phyloP scores from a whole-genome alignment of 768 basidiomycete species.

The Mrakia gelida region DNA sequence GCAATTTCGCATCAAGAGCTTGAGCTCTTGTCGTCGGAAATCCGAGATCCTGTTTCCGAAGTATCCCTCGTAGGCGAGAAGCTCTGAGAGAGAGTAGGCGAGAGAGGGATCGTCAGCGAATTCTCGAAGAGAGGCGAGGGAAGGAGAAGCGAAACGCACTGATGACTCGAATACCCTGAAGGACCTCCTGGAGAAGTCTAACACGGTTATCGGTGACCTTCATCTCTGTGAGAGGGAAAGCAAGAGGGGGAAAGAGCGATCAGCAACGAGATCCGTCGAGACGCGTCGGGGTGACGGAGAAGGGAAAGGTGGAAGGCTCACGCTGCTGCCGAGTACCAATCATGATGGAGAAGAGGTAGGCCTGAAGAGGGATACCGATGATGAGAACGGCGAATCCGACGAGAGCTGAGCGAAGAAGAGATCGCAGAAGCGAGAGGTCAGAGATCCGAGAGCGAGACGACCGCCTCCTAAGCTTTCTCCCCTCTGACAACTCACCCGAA shows the following conservation, averaged over 20 bases:
- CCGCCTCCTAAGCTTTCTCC: too few species aligned
- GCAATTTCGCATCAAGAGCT: constrained; percentile 37
- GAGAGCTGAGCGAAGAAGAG: constrained; percentile 49
- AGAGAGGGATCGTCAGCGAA: too few species aligned
- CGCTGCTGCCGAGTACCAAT: constrained; percentile 41
- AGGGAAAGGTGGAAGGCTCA: not conserved
- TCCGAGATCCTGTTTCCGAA: constrained; percentile 37
- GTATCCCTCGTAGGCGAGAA: constrained; percentile 56
- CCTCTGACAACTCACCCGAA: constrained; percentile 36
- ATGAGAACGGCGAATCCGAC: constrained; percentile 62
- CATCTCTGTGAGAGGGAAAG: constrained; percentile 40
- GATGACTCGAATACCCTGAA: constrained; percentile 57
- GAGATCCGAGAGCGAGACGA: too few species aligned
- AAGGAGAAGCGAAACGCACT: constrained; percentile 38
- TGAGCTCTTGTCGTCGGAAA: constrained; percentile 38
- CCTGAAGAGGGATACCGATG: constrained; percentile 59
- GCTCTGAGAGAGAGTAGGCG: constrained; percentile 39
- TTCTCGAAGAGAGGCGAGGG: not conserved
- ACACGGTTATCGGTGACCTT: constrained; percentile 65
- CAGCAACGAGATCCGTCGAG: not conserved
- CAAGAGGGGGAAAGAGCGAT: constrained; percentile 26
- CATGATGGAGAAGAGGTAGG: constrained; percentile 53
- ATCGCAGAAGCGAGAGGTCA: too few species aligned
- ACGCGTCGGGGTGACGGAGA: not conserved
- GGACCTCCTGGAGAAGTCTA: constrained; percentile 59